These are phyloP conservation scores for Galerina marginata DNA, from an alignment of 768 basidiomycete species.

Conservation along the genomic window DNA sequence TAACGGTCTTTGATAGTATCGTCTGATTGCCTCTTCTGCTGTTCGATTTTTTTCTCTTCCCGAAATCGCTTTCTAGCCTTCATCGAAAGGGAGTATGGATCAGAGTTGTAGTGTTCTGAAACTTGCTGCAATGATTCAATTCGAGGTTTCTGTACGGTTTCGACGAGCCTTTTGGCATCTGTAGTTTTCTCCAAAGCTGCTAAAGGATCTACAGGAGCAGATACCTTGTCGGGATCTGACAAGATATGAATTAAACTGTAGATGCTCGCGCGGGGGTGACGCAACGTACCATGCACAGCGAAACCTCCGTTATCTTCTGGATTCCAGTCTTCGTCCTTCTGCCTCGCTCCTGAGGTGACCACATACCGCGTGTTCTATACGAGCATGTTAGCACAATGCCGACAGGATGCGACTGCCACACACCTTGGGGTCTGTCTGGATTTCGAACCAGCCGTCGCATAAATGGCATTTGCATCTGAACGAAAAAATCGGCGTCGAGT, in stretches of 20 bases:
- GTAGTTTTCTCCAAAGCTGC: constrained; percentile 90
- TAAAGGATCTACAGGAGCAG: constrained; percentile 74
- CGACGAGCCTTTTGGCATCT: constrained; percentile 71
- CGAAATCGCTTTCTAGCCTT: constrained; percentile 84
- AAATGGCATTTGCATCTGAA: constrained; percentile 99
- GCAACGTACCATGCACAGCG: constrained; percentile 75
- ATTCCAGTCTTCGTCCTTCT: constrained; percentile 96
- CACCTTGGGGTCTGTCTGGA: constrained; percentile 96
- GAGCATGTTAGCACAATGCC: background rate
- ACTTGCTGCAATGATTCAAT: constrained; percentile 78
- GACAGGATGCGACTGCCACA: background rate
- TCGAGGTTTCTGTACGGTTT: constrained; percentile 78
- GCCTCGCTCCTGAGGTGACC: constrained; percentile 89
- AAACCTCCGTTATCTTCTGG: constrained; percentile 96
- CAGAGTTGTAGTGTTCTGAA: constrained; percentile 80
- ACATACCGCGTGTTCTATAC: constrained; percentile 92
- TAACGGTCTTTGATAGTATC: constrained; percentile 75
- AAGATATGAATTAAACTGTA: background rate
- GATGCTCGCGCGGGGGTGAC: background rate
- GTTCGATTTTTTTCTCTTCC: constrained; percentile 82
- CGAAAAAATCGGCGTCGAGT: constrained; percentile 91
- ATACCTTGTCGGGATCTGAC: constrained; percentile 67
- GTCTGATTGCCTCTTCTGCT: constrained; percentile 71
- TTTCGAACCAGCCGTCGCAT: constrained; percentile 97
- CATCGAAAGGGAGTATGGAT: constrained; percentile 84